phyloP scores from a whole-genome alignment of 345 rosid genomes.

The Hirschfeldia incana region DNA sequence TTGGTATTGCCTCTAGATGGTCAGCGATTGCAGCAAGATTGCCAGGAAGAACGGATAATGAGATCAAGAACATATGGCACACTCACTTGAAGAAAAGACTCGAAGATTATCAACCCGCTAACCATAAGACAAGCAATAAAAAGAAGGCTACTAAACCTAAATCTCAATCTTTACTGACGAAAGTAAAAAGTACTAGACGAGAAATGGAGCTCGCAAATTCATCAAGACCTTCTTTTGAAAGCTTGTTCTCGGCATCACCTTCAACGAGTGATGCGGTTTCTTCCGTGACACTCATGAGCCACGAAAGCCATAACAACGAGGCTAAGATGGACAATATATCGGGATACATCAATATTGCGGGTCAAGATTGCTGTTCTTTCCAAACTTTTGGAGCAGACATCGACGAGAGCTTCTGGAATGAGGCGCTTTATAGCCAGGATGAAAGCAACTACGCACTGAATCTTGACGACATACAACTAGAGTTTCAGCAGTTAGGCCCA shows the following conservation, averaged over 20 bases:
- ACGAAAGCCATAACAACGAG: constrained; percentile 27
- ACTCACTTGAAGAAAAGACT: constrained; percentile 84
- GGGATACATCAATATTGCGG: constrained; percentile 26
- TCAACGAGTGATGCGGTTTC: constrained; percentile 53
- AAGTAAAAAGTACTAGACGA: constrained; percentile 6
- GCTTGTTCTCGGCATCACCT: constrained; percentile 47
- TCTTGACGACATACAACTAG: constrained; percentile 38
- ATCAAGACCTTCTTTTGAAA: constrained; percentile 14
- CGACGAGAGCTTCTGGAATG: constrained; percentile 73
- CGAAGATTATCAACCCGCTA: constrained; percentile 38
- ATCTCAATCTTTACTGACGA: neutral
- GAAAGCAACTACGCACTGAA: constrained; percentile 24
- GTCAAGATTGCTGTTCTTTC: constrained; percentile 27
- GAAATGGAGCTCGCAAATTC: constrained; percentile 35
- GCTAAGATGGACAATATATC: constrained; percentile 18
- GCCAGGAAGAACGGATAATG: constrained; percentile 92
- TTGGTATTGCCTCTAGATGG: constrained; percentile 53
- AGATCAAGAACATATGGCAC: constrained; percentile 92
- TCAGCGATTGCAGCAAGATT: constrained; percentile 78
- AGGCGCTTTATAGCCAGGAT: constrained; percentile 32
- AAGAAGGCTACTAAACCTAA: constrained; percentile 27
- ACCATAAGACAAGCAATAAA: constrained; percentile 20
- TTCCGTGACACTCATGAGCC: constrained; percentile 37
- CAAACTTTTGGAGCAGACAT: constrained; percentile 51
- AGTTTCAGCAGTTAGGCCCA: constrained; percentile 24